These are phyloP conservation scores for Moesziomyces sp. DNA, from an alignment of 1,284 basidiomycete species.

Conservation along the genomic window DNA sequence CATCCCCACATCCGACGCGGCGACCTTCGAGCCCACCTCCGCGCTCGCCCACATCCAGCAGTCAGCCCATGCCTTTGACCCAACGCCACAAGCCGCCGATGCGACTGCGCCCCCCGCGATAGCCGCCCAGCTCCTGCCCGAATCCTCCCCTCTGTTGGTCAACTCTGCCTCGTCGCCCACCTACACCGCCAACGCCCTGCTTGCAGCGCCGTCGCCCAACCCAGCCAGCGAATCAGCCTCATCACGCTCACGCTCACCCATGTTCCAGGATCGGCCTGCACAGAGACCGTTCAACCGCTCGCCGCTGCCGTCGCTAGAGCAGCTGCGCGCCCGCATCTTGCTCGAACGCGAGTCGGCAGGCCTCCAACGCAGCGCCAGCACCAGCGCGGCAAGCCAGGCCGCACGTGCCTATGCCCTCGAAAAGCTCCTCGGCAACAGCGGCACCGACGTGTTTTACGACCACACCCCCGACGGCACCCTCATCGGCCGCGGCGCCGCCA, in stretches of 20 bases:
- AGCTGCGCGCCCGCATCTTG: slow-evolving; percentile 61
- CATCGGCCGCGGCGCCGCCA: slow-evolving; percentile 36
- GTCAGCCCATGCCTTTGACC: no score
- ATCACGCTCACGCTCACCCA: slow-evolving; percentile 29
- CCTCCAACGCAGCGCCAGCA: slow-evolving; percentile 55
- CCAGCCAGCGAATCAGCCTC: slow-evolving; percentile 7
- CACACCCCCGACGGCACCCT: slow-evolving; percentile 40
- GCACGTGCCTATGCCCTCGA: slow-evolving; percentile 65
- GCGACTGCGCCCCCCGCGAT: no score
- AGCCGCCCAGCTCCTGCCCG: no score
- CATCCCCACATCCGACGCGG: background rate
- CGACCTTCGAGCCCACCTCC: background rate
- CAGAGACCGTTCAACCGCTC: slow-evolving; percentile 37
- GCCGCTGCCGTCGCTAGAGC: slow-evolving; percentile 63
- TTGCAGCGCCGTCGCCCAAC: slow-evolving; percentile 7
- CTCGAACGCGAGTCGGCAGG: slow-evolving; percentile 58
- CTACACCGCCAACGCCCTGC: slow-evolving; percentile 1
- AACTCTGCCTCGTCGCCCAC: slow-evolving; percentile 3
- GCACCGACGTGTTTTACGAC: slow-evolving; percentile 47
- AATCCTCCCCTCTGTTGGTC: background rate
- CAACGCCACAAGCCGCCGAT: no score
- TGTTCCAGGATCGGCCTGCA: slow-evolving; percentile 20
- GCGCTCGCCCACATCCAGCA: background rate
- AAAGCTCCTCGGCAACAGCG: slow-evolving; percentile 61
- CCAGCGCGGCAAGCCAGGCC: slow-evolving; percentile 61